phyloP scores from a whole-genome alignment of 345 rosid species.

The Toxicodendron radicans region DNA sequence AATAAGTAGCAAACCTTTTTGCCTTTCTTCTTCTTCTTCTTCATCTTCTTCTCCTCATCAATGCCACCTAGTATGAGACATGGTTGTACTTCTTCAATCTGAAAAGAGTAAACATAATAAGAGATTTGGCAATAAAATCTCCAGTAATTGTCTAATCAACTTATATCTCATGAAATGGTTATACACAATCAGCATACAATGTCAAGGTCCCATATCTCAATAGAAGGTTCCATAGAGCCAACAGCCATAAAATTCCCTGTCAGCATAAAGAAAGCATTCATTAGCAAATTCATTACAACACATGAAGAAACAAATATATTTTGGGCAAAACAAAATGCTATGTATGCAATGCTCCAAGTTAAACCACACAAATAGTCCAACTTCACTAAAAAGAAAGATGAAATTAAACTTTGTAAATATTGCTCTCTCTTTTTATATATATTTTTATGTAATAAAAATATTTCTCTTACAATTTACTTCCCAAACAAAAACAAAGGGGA shows the following conservation, averaged over 20 bases:
- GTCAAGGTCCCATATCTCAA: slow-evolving; percentile 97
- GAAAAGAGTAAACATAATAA: slow-evolving; percentile 23
- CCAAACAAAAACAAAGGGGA: too few species aligned
- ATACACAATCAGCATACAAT: slow-evolving; percentile 48
- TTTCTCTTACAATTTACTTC: too few species aligned
- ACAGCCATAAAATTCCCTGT: slow-evolving; percentile 92
- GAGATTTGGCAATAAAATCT: slow-evolving; percentile 21
- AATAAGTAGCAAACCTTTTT: slow-evolving; percentile 46
- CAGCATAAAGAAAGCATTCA: slow-evolving; percentile 12
- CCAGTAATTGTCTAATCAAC: slow-evolving; percentile 6
- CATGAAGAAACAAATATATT: not conserved
- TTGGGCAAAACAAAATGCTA: not conserved
- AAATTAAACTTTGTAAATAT: not conserved
- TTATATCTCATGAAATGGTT: slow-evolving; percentile 9
- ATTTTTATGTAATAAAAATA: too few species aligned
- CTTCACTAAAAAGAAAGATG: slow-evolving; percentile 1
- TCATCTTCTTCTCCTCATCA: slow-evolving; percentile 48
- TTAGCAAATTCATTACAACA: not conserved
- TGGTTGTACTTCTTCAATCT: slow-evolving; percentile 56
- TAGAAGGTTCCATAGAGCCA: slow-evolving; percentile 87
- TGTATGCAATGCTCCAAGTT: not conserved
- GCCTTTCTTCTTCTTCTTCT: slow-evolving; percentile 55
- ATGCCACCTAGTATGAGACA: slow-evolving; percentile 67
- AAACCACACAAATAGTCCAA: not conserved
- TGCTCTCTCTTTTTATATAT: not conserved